Evolutionary conservation across 2,329 filamentous ascomycete species (phyloP), one percentile per base, ranked within the genome.

Genomic region (Calonectria multiphialidica): DNA sequence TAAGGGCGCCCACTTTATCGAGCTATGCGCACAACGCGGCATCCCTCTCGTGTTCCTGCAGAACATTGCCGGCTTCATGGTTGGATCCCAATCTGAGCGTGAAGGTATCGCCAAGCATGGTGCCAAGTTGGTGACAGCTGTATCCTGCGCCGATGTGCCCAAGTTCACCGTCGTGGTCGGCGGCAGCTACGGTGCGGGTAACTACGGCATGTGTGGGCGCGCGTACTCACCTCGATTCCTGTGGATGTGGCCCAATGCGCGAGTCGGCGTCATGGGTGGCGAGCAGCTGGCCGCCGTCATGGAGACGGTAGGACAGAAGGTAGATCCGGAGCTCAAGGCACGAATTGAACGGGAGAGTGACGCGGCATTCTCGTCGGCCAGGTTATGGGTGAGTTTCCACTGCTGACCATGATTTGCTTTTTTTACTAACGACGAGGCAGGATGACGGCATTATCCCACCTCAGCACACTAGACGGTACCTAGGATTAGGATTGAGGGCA

Each of bases 51-150:
- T 98, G 63, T 98, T 98, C 85, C 87, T 99, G 23, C 97, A 99
- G 83, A 98, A 99, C 84, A 98, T 99, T 82, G 93, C 93, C 7
- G 97, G 97, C 50, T 99, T 99, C 90, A 99, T 99, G 97, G 97
- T 99, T 37, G 97, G 97, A 50, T 90, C 92, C 21, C 95, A 97
- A 79, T 95, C 96, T 0, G 97, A 99, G 85, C 93, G 94, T 67
- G 96, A 96, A 65, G 97, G 97, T 15, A 98, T 99, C 78, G 97
- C 97, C 67, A 98, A 98, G 88, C 97, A 98, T 81, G 97, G 97
- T 47, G 97, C 97, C 7, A 98, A 99, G 86, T 91, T 99, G 21
- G 97, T 98, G 33, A 98, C 95, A 3, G 97, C 96, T 9, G 97
- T 98, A 13, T 95, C 95, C 10, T 98, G 96, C 81, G 96, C 96